Evolutionary conservation across 2,329 filamentous ascomycete genomes (phyloP).

Genomic region (Colletotrichum sp.): DNA sequence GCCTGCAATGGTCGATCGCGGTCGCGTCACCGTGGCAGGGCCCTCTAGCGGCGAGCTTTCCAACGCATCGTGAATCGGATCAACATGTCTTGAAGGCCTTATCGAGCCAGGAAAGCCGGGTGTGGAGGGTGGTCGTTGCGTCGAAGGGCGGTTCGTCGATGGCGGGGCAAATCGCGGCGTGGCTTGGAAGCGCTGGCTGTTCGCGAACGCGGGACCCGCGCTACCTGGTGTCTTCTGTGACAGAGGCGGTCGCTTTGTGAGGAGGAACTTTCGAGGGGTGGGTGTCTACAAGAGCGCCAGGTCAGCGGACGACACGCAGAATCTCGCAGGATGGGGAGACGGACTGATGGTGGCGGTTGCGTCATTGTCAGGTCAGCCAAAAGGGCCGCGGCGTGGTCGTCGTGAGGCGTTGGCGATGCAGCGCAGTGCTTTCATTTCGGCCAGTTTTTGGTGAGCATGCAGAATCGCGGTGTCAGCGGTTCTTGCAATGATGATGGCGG

Average conservation of each 20-base stretch:
- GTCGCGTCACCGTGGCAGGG: not conserved
- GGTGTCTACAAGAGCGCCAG: slow-evolving; percentile 34
- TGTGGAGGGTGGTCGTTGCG: slow-evolving; percentile 11
- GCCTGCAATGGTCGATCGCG: not conserved
- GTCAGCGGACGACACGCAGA: not conserved
- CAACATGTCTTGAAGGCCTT: slow-evolving; percentile 27
- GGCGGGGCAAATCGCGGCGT: slow-evolving; percentile 43
- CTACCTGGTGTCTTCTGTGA: slow-evolving; percentile 31
- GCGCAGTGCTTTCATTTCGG: not conserved
- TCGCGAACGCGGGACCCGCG: slow-evolving; percentile 5
- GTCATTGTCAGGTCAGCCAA: slow-evolving; percentile 15
- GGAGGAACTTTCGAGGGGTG: slow-evolving; percentile 42
- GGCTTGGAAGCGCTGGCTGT: slow-evolving; percentile 37
- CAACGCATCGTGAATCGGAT: slow-evolving; percentile 9
- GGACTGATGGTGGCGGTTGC: slow-evolving; percentile 18
- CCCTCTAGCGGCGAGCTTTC: slow-evolving; percentile 6
- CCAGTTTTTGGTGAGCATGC: not conserved
- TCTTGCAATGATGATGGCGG: not conserved
- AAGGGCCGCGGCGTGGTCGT: slow-evolving; percentile 10
- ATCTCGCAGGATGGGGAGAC: not conserved
- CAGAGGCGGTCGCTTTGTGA: slow-evolving; percentile 36
- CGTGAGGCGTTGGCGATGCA: not conserved
- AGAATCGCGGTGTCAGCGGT: not conserved
- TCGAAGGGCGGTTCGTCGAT: slow-evolving; percentile 30
- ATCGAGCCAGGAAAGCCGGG: slow-evolving; percentile 5